phyloP scores from a whole-genome alignment of 768 basidiomycete species.

The Hydnum rufescens region DNA sequence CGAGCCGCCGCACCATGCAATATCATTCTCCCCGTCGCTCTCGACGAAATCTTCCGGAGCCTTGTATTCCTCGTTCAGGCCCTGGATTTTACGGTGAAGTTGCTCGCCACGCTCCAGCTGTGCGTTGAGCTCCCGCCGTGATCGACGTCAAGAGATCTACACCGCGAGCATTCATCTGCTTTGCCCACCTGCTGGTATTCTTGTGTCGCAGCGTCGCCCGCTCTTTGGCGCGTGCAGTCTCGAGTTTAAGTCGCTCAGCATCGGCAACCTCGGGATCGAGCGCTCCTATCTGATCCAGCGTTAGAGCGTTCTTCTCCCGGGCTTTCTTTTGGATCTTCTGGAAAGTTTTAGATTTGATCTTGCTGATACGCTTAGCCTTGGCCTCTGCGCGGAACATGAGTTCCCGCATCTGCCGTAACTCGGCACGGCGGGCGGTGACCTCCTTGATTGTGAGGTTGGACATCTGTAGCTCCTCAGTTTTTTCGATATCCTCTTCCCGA shows the following conservation, averaged over 20 bases:
- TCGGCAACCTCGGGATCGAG: conserved; percentile 35
- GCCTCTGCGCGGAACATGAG: conserved; percentile 83
- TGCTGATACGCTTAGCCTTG: conserved; percentile 74
- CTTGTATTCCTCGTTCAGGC: conserved; percentile 31
- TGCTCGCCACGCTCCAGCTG: conserved; percentile 73
- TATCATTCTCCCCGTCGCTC: conserved; percentile 21
- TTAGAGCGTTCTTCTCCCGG: conserved; percentile 38
- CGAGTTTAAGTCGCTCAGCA: conserved; percentile 39
- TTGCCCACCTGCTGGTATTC: conserved; percentile 75
- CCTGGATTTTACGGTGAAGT: conserved; percentile 55
- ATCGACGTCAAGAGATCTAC: conserved; percentile 32
- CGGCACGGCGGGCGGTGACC: conserved; percentile 56
- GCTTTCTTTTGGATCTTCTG: conserved; percentile 65
- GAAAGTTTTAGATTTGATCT: conserved; percentile 93
- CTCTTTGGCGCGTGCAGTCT: conserved; percentile 67
- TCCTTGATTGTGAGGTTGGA: conserved; percentile 74
- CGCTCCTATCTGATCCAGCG: conserved; percentile 20
- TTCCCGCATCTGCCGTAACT: conserved; percentile 77
- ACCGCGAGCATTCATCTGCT: conserved; percentile 45
- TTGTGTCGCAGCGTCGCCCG: conserved; percentile 76
- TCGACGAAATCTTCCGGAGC: conserved; percentile 25
- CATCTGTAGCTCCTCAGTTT: conserved; percentile 68
- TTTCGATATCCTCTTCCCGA: conserved; percentile 55
- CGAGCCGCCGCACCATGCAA: conserved; percentile 35
- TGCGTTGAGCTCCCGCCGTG: conserved; percentile 54